phyloP scores from a whole-genome alignment of 2,329 filamentous ascomycete genomes.

The Xylariaceae sp. region DNA sequence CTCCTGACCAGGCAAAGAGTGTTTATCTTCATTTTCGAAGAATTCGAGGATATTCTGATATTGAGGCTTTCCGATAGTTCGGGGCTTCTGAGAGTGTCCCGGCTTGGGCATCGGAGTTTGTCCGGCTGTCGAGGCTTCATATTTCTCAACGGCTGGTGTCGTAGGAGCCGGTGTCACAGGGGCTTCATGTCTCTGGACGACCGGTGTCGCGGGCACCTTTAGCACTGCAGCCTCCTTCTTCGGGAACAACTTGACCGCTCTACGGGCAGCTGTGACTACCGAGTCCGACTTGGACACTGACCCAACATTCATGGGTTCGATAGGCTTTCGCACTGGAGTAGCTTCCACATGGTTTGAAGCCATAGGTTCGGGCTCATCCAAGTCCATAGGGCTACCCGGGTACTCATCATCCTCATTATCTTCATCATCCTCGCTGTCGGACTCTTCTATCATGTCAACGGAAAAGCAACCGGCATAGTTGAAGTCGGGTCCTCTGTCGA shows the following conservation, averaged over 20 bases:
- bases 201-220: not conserved
- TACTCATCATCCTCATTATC: conserved; percentile 20
- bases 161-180: not conserved
- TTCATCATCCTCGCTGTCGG: conserved; percentile 21
- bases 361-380: conserved; percentile 11
- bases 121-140: not conserved
- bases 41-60: conserved; percentile 31
- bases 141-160: not conserved
- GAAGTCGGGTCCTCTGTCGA: conserved; percentile 13
- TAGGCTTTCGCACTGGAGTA: conserved; percentile 1
- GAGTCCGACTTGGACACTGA: not conserved
- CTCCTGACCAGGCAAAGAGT: conserved; percentile 33
- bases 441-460: conserved; percentile 13
- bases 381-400: conserved; percentile 18
- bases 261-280: conserved; percentile 16
- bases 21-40: conserved; percentile 31
- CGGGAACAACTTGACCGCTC: conserved; percentile 19
- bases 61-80: conserved; percentile 12
- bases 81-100: not conserved
- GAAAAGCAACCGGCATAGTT: conserved; percentile 24
- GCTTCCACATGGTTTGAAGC: conserved; percentile 10
- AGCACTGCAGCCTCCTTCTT: conserved; percentile 5
- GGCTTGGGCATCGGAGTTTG: not conserved
- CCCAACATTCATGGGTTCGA: not conserved
- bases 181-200: not conserved